Evolutionary conservation across 1,284 basidiomycete species (phyloP), one percentile per base, ranked within the genome.

Genomic region (Cystobasidiaceae sp.): DNA sequence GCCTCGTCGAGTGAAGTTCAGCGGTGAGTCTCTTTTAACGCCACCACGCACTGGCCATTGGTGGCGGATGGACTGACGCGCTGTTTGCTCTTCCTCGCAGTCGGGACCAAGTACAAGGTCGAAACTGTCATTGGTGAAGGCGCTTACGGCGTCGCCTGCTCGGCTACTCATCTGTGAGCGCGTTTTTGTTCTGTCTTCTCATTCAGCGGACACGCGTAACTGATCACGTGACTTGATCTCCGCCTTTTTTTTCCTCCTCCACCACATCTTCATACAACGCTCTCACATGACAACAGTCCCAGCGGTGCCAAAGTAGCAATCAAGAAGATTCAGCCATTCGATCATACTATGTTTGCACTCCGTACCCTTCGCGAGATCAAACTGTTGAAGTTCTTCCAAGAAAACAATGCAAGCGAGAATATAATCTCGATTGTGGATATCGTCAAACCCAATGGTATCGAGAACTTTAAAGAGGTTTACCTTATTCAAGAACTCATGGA

Each of bases 381-480:
- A 76, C 82, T 92, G 13, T 82, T 92, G 58, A 92, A 90, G 76
- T 91, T 90, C 78, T 82, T 93, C 72, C 89, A 87, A 34, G 73
- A 75, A 60, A 55, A 73, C 51, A 71, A 73, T 37, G 74, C 75
- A 2, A 71, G 68, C 17, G 74, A 75, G 51, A 75, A 75, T 93
- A 94, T 97, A 75, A 96, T 96, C 75, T 89, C 90, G 21, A 92
- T 97, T 72, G 80, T 96, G 46, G 93, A 97, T 76, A 93, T 97
- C 74, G 86, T 96, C 81, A 90, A 90, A 76, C 93, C 93, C 0
- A 79, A 86, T 21, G 88, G 89, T 32, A 81, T 91, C 75, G 93
- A 97, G 30, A 81, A 82, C 0, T 98, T 98, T 83, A 94, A 90
- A 74, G 94, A 98, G 79, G 93, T 90, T 17, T 89, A 84, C 69